Evolutionary conservation across 2,329 filamentous ascomycete genomes (phyloP).

Genomic region (Metarhizium robertsii): DNA sequence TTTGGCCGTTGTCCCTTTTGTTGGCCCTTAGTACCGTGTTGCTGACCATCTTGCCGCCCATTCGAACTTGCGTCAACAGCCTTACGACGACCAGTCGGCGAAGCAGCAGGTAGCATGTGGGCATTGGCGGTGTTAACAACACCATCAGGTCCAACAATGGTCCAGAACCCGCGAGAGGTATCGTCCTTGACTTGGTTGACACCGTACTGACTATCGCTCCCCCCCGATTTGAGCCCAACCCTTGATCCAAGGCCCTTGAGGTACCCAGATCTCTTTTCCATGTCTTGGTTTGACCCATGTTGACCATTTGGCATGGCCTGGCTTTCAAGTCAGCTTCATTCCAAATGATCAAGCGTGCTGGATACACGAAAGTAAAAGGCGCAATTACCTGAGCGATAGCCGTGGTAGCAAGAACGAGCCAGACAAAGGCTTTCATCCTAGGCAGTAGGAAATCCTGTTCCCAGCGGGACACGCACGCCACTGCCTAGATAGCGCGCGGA

Average conservation of each 20-base stretch:
- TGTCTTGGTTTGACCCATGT: not conserved
- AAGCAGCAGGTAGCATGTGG: not conserved
- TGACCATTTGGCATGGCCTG: not conserved
- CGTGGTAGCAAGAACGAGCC: constrained; percentile 11
- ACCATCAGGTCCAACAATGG: not conserved
- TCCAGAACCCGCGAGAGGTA: not conserved
- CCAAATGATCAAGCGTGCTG: not conserved
- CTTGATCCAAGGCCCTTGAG: not conserved
- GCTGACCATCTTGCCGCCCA: not conserved
- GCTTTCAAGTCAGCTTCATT: not conserved
- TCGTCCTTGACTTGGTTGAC: not conserved
- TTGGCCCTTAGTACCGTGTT: not conserved
- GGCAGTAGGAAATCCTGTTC: not conserved
- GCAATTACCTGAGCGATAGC: constrained; percentile 11
- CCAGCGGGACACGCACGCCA: not conserved
- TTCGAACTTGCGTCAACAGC: not conserved
- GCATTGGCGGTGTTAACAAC: not conserved
- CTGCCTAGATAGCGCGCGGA: not conserved
- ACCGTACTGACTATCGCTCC: not conserved
- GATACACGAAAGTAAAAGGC: not conserved
- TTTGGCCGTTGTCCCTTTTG: not conserved
- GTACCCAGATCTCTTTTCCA: not conserved
- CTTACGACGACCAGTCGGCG: not conserved
- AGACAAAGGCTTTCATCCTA: constrained; percentile 12
- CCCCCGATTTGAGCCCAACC: not conserved